These are phyloP conservation scores for Hypericum perforatum DNA, from an alignment of 345 rosid species.

Conservation along the genomic window DNA sequence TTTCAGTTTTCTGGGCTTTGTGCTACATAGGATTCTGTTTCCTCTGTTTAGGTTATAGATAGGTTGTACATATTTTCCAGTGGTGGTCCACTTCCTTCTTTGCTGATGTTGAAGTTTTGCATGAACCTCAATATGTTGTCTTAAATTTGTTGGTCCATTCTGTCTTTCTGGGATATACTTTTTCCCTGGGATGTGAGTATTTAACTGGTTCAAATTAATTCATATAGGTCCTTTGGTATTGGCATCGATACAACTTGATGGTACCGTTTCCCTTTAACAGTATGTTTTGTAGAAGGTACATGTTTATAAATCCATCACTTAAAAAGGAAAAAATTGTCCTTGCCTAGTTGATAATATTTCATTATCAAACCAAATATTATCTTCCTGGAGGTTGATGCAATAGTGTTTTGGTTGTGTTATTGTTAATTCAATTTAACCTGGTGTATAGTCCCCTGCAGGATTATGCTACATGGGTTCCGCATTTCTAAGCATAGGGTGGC, in stretches of 20 bases:
- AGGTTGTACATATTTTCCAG: constrained; percentile 3
- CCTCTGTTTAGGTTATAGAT: constrained; percentile 13
- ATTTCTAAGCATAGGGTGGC: constrained; percentile 46
- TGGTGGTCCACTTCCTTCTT: constrained; percentile 7
- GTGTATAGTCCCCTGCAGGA: constrained; percentile 64
- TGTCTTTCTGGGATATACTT: constrained; percentile 20
- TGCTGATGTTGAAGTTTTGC: not conserved
- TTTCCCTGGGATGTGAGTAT: constrained; percentile 28
- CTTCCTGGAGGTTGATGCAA: not conserved
- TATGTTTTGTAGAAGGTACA: constrained; percentile 56
- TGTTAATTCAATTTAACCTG: constrained; percentile 38
- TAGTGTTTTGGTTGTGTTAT: no score
- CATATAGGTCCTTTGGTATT: constrained; percentile 63
- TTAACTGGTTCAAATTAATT: constrained; percentile 61
- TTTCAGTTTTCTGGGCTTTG: constrained; percentile 24
- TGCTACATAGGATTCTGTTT: not conserved
- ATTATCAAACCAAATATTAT: constrained; percentile 9
- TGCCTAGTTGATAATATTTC: constrained; percentile 1
- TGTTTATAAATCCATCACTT: constrained; percentile 16
- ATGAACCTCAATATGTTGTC: no score
- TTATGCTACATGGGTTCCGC: constrained; percentile 41
- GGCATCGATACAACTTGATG: constrained; percentile 65
- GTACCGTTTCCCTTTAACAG: constrained; percentile 58
- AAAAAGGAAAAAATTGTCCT: constrained; percentile 18
- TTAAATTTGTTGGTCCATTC: no score